These are phyloP conservation scores for Clonostachys rhizophaga DNA, from an alignment of 2,329 filamentous ascomycete genomes.

Conservation along the genomic window DNA sequence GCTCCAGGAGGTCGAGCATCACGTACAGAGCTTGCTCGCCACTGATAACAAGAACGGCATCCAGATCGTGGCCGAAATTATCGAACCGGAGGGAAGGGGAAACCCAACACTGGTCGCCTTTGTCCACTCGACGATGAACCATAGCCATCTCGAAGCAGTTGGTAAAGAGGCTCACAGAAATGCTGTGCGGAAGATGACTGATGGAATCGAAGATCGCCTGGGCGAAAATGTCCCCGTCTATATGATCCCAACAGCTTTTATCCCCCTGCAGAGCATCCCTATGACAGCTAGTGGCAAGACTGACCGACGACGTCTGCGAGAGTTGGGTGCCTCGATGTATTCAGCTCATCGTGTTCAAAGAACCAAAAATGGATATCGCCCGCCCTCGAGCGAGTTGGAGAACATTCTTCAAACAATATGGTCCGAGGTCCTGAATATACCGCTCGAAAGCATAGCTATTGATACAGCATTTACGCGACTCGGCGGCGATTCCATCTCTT, in stretches of 20 bases:
- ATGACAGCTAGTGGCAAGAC: conserved; percentile 72
- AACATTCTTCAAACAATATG: conserved; percentile 13
- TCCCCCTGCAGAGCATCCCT: conserved; percentile 67
- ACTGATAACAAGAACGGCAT: conserved; percentile 30
- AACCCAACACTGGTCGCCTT: conserved; percentile 55
- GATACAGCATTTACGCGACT: conserved; percentile 28
- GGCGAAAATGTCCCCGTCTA: conserved; percentile 55
- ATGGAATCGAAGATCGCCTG: conserved; percentile 8
- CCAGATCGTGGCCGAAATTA: conserved; percentile 23
- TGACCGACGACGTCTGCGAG: conserved; percentile 51
- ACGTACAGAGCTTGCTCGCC: conserved; percentile 1
- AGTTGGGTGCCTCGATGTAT: conserved; percentile 26
- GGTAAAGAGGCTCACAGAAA: too few relatives aligned
- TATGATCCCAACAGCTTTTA: conserved; percentile 72
- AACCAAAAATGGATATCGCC: too few relatives aligned
- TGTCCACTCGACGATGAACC: conserved; percentile 30
- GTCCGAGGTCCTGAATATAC: conserved; percentile 2
- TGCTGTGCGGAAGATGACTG: conserved; percentile 50
- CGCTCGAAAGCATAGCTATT: conserved; percentile 3
- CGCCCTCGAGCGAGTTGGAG: conserved; percentile 1
- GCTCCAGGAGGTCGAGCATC: conserved; percentile 17
- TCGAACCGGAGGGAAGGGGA: not conserved
- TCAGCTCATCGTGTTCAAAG: too few relatives aligned
- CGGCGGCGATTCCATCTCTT: conserved; percentile 37
- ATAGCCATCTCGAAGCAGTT: not conserved